Base-by-base conservation (phyloP, 495 filamentous ascomycete genomes). In the Amorphotheca resinae region DNA sequence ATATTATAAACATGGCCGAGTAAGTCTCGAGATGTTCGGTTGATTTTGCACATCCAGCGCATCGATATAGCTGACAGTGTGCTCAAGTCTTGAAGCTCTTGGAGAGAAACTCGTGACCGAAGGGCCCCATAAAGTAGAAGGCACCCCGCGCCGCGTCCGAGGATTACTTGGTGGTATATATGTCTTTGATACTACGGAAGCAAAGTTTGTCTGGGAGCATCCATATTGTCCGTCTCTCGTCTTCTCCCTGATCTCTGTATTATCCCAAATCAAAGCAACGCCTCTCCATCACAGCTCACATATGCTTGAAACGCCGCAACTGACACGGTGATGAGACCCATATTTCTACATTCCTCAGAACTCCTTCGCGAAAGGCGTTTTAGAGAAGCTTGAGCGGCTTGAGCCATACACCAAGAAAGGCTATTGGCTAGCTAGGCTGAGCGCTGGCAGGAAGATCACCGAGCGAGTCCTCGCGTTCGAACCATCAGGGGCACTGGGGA, bases 191-290 rank as follows among this genome's bases (percentile, higher is more conserved):
- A 62, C 61, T 4, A 59, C 50, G 2, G 12, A 20, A 0, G 60
- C 61, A 15, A 12, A 54, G 2, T 57, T 49, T 20, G 56, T 66
- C 33, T 66, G 63, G 63, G 63, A 66, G 38, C 49, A 52, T 28
- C 21, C 37, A 44, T 48, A 37, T 28, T 52, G 31, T 33, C 12
- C 12, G 31, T 12, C 3, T 14, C 31, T 4, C 4, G 16, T 54
- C 48, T 33, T n/a, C n/a, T n/a, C n/a, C n/a, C n/a, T n/a, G n/a
- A n/a, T n/a, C n/a, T n/a, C n/a, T n/a, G n/a, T n/a, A n/a, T n/a
- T n/a, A n/a, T n/a, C n/a, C n/a, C n/a, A n/a, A n/a, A n/a, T n/a
- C n/a, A n/a, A n/a, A n/a, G n/a, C n/a, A n/a, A n/a, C n/a, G n/a
- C n/a, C n/a, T n/a, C n/a, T n/a, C n/a, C n/a, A n/a, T n/a, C n/a